Evolutionary conservation across 768 basidiomycete genomes (phyloP).

Genomic region (Strobilomyces confusus): DNA sequence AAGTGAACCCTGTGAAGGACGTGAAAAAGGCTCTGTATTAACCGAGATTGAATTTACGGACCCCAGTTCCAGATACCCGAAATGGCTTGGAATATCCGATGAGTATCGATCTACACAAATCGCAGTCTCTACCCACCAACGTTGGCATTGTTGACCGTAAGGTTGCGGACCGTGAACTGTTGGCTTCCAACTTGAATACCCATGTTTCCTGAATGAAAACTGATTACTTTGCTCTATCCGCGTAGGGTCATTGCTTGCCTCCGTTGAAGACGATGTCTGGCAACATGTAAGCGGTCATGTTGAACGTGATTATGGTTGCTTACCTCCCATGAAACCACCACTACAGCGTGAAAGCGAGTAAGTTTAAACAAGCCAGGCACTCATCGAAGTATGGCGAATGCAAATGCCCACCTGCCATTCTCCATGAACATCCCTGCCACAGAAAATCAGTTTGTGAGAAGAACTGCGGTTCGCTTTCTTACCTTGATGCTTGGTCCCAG

Average conservation of each 20-base stretch:
- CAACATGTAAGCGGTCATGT: not conserved
- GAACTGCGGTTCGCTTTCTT: slow-evolving; percentile 1
- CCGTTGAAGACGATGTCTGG: slow-evolving; percentile 43
- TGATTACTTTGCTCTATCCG: not conserved
- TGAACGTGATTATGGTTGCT: slow-evolving; percentile 4
- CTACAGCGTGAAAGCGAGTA: slow-evolving; percentile 9
- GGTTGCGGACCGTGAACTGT: slow-evolving; percentile 69
- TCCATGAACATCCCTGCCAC: slow-evolving; percentile 63
- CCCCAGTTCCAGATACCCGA: slow-evolving; percentile 41
- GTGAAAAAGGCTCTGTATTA: not conserved
- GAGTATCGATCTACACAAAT: not conserved
- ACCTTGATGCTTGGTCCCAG: slow-evolving; percentile 66
- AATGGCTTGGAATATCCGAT: slow-evolving; percentile 18
- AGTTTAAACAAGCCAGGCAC: not conserved
- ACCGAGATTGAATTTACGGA: slow-evolving; percentile 9
- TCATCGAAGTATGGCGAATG: not conserved
- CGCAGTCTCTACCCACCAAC: slow-evolving; percentile 25
- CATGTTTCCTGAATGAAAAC: slow-evolving; percentile 31
- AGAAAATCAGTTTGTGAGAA: not conserved
- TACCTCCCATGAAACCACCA: slow-evolving; percentile 55
- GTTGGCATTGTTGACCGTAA: slow-evolving; percentile 47
- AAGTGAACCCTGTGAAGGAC: slow-evolving; percentile 42
- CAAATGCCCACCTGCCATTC: slow-evolving; percentile 48
- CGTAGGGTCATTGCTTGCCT: slow-evolving; percentile 14
- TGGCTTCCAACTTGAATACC: slow-evolving; percentile 77